Conservation (phyloP, 1,284 basidiomycete species). For the Boletus semigastroideus region DNA sequence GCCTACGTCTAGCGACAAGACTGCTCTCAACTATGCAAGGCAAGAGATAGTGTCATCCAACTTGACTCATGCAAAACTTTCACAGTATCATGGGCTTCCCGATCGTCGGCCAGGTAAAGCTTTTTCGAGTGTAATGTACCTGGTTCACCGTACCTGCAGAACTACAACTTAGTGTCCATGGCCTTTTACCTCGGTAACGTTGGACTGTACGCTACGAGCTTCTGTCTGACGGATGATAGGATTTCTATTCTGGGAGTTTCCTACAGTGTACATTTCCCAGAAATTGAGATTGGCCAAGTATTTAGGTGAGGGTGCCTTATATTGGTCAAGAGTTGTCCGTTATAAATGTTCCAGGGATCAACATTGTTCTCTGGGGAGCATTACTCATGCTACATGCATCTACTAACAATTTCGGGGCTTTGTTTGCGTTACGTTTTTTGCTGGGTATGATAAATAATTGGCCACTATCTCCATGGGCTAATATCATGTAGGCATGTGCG, state of each 20-base stretch:
- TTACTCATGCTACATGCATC: constrained; percentile 62
- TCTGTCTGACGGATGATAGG: constrained; percentile 35
- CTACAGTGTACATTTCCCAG: constrained; percentile 66
- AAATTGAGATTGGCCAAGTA: constrained; percentile 61
- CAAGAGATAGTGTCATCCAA: constrained; percentile 16
- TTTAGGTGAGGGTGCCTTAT: constrained; percentile 41
- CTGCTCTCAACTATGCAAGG: constrained; percentile 67
- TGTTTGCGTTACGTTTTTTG: constrained; percentile 62
- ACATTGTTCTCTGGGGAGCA: constrained; percentile 62
- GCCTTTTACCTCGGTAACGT: constrained; percentile 44
- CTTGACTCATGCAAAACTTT: constrained; percentile 4
- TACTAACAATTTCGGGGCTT: constrained; percentile 55
- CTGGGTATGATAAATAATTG: constrained; percentile 40
- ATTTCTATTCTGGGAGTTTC: constrained; percentile 64
- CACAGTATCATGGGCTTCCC: constrained; percentile 65
- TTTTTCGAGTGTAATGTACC: background rate
- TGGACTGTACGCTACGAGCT: background rate
- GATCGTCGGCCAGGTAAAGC: constrained; percentile 55
- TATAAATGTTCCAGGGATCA: constrained; percentile 40
- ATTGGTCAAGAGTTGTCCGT: background rate
- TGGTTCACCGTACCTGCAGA: constrained; percentile 30
- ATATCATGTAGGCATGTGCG: constrained; percentile 54
- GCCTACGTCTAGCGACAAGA: constrained; percentile 54
- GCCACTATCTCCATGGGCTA: background rate
- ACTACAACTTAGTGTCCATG: constrained; percentile 66